phyloP scores from a whole-genome alignment of 1,284 basidiomycete species.

The Sanguinoderma infundibulare region DNA sequence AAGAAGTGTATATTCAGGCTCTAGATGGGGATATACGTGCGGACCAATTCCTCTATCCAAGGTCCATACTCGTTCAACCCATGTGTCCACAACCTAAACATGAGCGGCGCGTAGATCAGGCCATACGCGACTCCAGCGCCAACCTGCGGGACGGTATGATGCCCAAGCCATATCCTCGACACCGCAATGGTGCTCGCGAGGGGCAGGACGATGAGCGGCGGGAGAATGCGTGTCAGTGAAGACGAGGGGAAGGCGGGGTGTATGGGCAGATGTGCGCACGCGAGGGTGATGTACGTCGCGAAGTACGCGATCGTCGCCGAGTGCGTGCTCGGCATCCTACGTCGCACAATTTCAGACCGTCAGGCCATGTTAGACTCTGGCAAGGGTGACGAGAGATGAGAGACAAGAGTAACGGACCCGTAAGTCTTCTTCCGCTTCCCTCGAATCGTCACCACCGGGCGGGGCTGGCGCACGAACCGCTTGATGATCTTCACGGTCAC shows the following conservation, averaged over 20 bases:
- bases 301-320: constrained; percentile 79
- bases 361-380: too few relatives aligned
- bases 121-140: constrained; percentile 70
- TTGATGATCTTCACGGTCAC: constrained; percentile 75
- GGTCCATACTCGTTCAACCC: constrained; percentile 33
- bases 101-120: constrained; percentile 53
- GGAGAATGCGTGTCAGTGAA: constrained; percentile 40
- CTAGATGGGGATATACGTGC: constrained; percentile 4
- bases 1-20: background rate
- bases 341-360: constrained; percentile 9
- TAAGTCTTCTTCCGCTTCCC: constrained; percentile 56
- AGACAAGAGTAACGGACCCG: constrained; percentile 69
- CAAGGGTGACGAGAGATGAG: too few relatives aligned
- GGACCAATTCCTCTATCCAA: constrained; percentile 8
- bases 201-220: constrained; percentile 52
- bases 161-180: constrained; percentile 80
- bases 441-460: constrained; percentile 53
- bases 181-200: constrained; percentile 61
- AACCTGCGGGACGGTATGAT: constrained; percentile 82
- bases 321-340: constrained; percentile 90
- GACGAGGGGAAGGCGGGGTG: constrained; percentile 48
- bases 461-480: constrained; percentile 66
- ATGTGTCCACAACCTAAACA: constrained; percentile 66
- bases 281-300: constrained; percentile 68
- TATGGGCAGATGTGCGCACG: constrained; percentile 56